phyloP scores from a whole-genome alignment of 768 basidiomycete genomes.

The Paxillus involutus region DNA sequence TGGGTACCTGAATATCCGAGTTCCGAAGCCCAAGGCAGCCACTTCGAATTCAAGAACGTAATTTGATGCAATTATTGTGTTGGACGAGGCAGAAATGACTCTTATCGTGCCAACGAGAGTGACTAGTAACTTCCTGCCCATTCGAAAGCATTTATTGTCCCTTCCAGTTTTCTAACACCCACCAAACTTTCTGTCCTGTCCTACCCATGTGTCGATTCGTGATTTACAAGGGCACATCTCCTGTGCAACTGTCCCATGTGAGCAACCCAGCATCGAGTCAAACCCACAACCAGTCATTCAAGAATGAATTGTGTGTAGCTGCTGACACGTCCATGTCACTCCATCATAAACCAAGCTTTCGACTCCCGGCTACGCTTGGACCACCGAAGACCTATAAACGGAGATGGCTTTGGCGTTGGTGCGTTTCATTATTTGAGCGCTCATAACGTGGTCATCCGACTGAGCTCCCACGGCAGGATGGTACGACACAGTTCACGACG shows the following conservation, averaged over 20 bases:
- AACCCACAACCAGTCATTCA: not conserved
- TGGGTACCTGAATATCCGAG: not conserved
- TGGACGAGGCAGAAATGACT: not conserved
- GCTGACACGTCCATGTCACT: conserved; percentile 92
- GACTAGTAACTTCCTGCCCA: not conserved
- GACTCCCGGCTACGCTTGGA: conserved; percentile 89
- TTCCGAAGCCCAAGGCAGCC: not conserved
- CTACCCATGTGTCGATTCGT: conserved; percentile 80
- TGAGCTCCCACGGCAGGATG: conserved; percentile 55
- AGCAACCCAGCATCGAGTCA: conserved; percentile 15
- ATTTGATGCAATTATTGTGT: conserved; percentile 14
- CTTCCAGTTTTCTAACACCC: not conserved
- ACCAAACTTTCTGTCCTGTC: not conserved
- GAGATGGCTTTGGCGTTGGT: conserved; percentile 97
- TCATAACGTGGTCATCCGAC: not conserved
- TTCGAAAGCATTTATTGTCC: not conserved
- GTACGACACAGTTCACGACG: conserved; percentile 87
- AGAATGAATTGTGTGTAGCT: conserved; percentile 44
- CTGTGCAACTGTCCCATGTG: conserved; percentile 88
- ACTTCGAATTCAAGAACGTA: conserved; percentile 17
- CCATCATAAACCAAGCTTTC: conserved; percentile 96
- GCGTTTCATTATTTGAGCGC: conserved; percentile 25
- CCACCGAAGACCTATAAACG: conserved; percentile 82
- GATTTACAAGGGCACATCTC: conserved; percentile 93
- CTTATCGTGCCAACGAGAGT: not conserved